Evolutionary conservation across 2,329 filamentous ascomycete species (phyloP), one percentile per base, ranked within the genome.

Genomic region (Amesomyces nigricolor): DNA sequence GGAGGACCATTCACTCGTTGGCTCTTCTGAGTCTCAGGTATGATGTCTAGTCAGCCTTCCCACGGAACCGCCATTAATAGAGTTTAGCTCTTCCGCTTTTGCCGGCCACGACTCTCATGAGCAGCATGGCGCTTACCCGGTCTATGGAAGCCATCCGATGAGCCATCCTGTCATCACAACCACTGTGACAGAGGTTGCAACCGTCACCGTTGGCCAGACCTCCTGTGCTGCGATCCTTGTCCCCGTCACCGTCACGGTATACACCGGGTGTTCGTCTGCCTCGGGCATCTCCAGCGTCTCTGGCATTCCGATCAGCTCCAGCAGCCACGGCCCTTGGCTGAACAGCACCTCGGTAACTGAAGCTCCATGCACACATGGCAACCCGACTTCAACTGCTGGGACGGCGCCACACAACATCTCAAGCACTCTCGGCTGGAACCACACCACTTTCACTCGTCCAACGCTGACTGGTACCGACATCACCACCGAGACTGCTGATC

Each of bases 1-100:
- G 45, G n/a, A 51, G 30, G 19, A 26, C 11, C 14, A 13, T 40
- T 45, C 52, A 32, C 37, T 45, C 51, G 35, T 39, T 58, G 37
- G 47, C 55, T 48, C 55, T 61, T 13, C 16, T 61, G 29, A 47
- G 59, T 42, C 40, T 59, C 35, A 37, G 59, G 59, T 56, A 58
- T 14, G 52, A 29, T 11, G 4, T 4, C n/a, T 16, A 7, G 4
- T 19, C 11, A 10, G 13, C 7, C 6, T 42, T 16, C 2, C 14
- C 11, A 2, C 9, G 10, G 5, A 6, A 14, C 16, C 13, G 6
- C 5, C 10, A 10, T 53, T 58, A 45, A 60, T 44, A 5, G 1
- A 5, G 2, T 2, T n/a, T n/a, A 60, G 60, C 40, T n/a, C 48
- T 16, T 44, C 16, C 19, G 10, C 47, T 8, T 14, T 54, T 38